phyloP scores from a whole-genome alignment of 2,329 filamentous ascomycete species.

The Triangularia setosa region DNA sequence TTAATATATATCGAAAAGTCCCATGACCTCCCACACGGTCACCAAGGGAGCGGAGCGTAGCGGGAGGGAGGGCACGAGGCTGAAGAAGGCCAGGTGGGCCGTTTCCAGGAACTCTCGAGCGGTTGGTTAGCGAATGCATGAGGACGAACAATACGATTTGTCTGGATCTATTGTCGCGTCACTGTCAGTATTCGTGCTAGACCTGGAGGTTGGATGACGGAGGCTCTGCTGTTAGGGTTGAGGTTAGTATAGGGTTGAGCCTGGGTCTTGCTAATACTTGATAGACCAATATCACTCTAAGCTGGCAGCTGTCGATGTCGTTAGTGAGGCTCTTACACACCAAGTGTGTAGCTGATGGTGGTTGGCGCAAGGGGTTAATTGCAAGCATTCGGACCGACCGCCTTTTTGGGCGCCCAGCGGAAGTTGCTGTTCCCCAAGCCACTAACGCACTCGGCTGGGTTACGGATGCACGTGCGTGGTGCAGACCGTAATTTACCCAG shows the following conservation, averaged over 20 bases:
- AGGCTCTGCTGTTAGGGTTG: neutral
- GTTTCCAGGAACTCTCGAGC: neutral
- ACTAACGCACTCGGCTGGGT: constrained; percentile 16
- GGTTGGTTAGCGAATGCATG: neutral
- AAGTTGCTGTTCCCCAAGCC: constrained; percentile 9
- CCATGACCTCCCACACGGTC: constrained; percentile 15
- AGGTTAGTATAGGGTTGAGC: neutral
- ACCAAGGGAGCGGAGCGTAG: neutral
- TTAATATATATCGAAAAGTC: constrained; percentile 21
- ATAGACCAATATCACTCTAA: neutral
- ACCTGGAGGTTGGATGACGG: too few relatives aligned
- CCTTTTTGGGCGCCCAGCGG: constrained; percentile 13
- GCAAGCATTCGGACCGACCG: constrained; percentile 29
- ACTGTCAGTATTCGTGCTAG: too few relatives aligned
- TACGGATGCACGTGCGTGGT: constrained; percentile 19
- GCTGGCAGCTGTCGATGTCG: neutral
- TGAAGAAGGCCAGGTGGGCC: neutral
- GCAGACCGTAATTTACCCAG: constrained; percentile 7
- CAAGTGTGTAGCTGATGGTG: constrained; percentile 5
- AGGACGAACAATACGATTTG: neutral
- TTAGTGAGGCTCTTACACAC: constrained; percentile 5
- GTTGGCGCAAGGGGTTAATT: constrained; percentile 16
- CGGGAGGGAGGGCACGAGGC: neutral
- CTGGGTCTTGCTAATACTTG: neutral
- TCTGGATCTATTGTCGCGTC: neutral